Conservation (phyloP, 306 rosid genomes). For the Fragaria ananassa region DNA sequence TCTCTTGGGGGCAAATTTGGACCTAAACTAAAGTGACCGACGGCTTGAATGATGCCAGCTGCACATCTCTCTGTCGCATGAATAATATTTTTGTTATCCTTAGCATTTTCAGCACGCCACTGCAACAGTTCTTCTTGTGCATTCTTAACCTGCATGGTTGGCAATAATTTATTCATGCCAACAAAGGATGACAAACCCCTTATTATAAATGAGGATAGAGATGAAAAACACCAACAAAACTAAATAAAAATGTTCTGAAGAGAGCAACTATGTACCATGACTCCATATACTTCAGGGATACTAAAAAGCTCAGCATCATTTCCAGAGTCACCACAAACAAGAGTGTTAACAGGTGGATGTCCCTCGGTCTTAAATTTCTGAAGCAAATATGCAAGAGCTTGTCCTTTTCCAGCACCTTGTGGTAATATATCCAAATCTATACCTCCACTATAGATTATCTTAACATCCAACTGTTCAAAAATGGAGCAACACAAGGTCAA, state of each 20-base stretch:
- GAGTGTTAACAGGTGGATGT: slow-evolving; percentile 65
- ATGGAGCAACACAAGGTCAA: slow-evolving; percentile 21
- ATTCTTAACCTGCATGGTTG: slow-evolving; percentile 74
- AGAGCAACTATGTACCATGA: slow-evolving; percentile 72
- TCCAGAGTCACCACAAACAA: slow-evolving; percentile 97
- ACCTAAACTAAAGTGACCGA: slow-evolving; percentile 82
- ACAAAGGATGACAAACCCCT: slow-evolving; percentile 12
- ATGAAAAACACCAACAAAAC: not conserved
- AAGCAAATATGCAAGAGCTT: slow-evolving; percentile 93
- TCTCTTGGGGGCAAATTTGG: slow-evolving; percentile 70
- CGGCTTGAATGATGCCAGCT: slow-evolving; percentile 90
- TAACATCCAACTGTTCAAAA: slow-evolving; percentile 81
- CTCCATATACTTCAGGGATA: slow-evolving; percentile 85
- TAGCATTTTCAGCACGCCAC: slow-evolving; percentile 85
- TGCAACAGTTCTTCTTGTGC: slow-evolving; percentile 95
- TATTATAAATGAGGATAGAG: not conserved
- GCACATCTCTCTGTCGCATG: slow-evolving; percentile 97
- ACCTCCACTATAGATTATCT: slow-evolving; percentile 96
- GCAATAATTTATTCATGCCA: slow-evolving; percentile 17
- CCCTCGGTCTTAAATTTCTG: slow-evolving; percentile 71
- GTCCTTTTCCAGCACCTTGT: slow-evolving; percentile 97
- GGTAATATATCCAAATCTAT: slow-evolving; percentile 88
- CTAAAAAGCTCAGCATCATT: slow-evolving; percentile 96
- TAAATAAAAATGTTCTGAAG: not conserved
- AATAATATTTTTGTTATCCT: slow-evolving; percentile 69